Percentiles rank a stretch among this genome's conserved stretches.
Conservation (phyloP, 139 green algal species). For the Coelastrella sp. region DNA sequence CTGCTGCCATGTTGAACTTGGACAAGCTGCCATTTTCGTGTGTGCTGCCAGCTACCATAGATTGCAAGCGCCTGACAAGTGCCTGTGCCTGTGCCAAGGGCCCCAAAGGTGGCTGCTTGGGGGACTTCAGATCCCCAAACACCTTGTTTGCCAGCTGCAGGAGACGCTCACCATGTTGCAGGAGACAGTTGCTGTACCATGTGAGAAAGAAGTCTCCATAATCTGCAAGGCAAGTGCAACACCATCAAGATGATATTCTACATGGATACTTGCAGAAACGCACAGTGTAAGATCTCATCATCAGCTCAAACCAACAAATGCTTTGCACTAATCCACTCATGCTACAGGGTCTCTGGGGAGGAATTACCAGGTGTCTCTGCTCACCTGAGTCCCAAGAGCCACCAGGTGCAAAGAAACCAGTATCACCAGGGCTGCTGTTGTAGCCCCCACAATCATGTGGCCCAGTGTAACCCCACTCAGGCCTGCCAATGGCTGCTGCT, state of each 20-base stretch:
- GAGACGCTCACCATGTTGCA: constrained; percentile 68
- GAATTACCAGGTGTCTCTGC: too few species aligned
- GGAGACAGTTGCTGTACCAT: constrained; percentile 72
- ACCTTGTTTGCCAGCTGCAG: constrained; percentile 55
- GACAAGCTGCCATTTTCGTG: constrained; percentile 15
- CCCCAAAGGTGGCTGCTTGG: not conserved
- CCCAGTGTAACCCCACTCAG: constrained; percentile 72
- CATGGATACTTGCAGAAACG: too few species aligned
- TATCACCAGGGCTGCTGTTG: constrained; percentile 64
- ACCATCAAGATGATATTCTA: too few species aligned
- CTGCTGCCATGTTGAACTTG: not conserved
- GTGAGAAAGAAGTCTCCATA: constrained; percentile 69
- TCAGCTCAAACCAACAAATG: too few species aligned
- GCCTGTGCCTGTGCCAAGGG: constrained; percentile 19
- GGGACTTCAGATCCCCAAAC: constrained; percentile 47
- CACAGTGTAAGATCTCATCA: too few species aligned
- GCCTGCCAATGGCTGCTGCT: constrained; percentile 54
- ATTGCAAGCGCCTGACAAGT: constrained; percentile 18
- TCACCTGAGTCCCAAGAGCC: constrained; percentile 84
- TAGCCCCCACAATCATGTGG: constrained; percentile 74
- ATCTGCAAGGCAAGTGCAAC: not conserved
- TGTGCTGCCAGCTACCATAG: constrained; percentile 7
- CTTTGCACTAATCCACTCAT: too few species aligned
- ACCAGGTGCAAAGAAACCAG: constrained; percentile 65
- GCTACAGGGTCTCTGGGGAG: too few species aligned